Percentiles rank a stretch among this genome's conserved stretches.
Evolutionary conservation across 768 basidiomycete genomes (phyloP).

Genomic region (Psilocybe cyanescens): DNA sequence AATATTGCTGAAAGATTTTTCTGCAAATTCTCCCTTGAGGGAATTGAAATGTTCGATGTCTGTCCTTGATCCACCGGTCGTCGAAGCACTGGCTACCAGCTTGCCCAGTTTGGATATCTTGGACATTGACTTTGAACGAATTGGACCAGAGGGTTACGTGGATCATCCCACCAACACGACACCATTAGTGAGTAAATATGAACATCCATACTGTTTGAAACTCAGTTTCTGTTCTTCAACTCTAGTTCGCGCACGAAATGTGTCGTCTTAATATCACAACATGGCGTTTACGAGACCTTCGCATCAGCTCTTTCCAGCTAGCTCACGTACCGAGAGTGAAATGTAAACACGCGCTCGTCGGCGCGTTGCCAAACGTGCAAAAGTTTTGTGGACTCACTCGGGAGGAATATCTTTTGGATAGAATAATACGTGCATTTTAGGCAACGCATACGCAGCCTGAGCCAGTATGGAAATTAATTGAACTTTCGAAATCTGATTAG

Average conservation of each 20-base stretch:
- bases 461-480: too few relatives aligned
- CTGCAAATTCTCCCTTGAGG: neutral
- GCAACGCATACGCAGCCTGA: too few relatives aligned
- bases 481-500: too few relatives aligned
- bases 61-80: constrained; percentile 4
- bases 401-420: constrained; percentile 7
- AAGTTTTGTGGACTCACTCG: constrained; percentile 7
- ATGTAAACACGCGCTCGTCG: constrained; percentile 11
- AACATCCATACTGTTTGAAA: neutral
- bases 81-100: constrained; percentile 3
- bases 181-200: neutral
- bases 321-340: neutral
- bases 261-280: constrained; percentile 2
- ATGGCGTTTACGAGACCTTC: constrained; percentile 11
- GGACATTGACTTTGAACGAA: constrained; percentile 6
- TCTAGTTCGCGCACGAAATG: constrained; percentile 11
- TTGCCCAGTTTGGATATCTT: constrained; percentile 14
- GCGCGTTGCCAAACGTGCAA: constrained; percentile 14
- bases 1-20: constrained; percentile 6
- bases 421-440: neutral
- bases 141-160: constrained; percentile 1
- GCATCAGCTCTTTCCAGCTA: constrained; percentile 5
- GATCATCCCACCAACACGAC: neutral
- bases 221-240: neutral
- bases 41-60: constrained; percentile 4